Percentiles rank a stretch among this genome's conserved stretches.
phyloP scores from a whole-genome alignment of 805 yeast species.

The Cyberlindnera mrakii region DNA sequence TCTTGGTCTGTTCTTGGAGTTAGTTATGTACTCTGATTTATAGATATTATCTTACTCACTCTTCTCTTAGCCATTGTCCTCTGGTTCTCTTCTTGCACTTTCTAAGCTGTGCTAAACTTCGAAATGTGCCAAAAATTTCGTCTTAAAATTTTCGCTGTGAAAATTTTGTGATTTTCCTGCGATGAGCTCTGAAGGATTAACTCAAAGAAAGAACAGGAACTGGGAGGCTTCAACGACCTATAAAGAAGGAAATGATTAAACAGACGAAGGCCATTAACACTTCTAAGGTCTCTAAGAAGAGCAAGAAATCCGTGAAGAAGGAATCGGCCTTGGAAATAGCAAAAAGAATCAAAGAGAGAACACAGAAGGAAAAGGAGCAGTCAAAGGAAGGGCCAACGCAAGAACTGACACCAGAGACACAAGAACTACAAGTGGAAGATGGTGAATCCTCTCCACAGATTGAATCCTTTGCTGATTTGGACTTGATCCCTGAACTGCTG shows the following conservation, averaged over 20 bases:
- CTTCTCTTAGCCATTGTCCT: constrained; percentile 47
- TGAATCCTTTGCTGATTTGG: constrained; percentile 47
- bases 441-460: constrained; percentile 17
- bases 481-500: constrained; percentile 69
- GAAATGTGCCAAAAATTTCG: constrained; percentile 4
- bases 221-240: neutral
- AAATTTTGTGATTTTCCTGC: neutral
- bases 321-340: constrained; percentile 45
- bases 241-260: neutral
- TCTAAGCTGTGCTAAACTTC: neutral
- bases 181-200: neutral
- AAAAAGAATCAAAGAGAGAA: constrained; percentile 45
- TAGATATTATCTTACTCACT: constrained; percentile 24
- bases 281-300: constrained; percentile 15
- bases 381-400: neutral
- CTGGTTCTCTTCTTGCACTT: neutral
- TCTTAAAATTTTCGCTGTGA: constrained; percentile 2
- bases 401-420: constrained; percentile 3
- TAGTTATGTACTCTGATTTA: constrained; percentile 5
- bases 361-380: constrained; percentile 15
- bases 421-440: constrained; percentile 21
- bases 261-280: neutral
- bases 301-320: constrained; percentile 23
- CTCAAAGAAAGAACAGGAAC: neutral
- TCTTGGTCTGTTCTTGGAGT: constrained; percentile 48